Base-by-base conservation (phyloP, 2,329 filamentous ascomycete genomes). In the Ceratocystis harringtonii region DNA sequence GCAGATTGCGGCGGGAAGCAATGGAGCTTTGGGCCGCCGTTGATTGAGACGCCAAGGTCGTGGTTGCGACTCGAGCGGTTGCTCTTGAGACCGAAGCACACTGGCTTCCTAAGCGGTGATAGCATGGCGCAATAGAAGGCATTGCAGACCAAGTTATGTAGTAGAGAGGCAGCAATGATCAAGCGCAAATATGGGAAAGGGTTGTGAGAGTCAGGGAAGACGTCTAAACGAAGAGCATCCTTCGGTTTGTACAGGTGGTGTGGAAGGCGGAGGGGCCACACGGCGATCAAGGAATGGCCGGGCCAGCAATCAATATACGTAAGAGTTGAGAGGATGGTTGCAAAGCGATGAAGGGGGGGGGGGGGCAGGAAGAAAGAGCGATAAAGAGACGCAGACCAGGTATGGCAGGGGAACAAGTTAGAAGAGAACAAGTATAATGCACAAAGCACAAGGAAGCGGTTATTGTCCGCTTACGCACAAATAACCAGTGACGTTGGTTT, bases 81-180 rank as follows among this genome's bases (percentile, higher is more conserved):
- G 48, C 43, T 25, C 36, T 63, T 8, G 45, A 52, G 36, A 63
- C 30, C 10, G 30, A 63, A 19, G 45, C 45, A 32, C 45, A 41
- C 32, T 52, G 45, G 45, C 45, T 52, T 17, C 62, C 36, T 15
- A 63, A 22, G 32, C 62, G 62, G 25, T 58, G 55, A n/a, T 58
- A 58, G 55, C 62, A 63, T 63, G 62, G 62, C 22, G 62, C 30
- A n/a, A 63, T 17, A 12, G 62, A 55, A 50, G 55, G 32, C 62
- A 63, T 63, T 52, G 17, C 19, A 25, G 2, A 22, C 22, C 5
- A 25, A 15, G 19, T 15, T 15, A 8, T 58, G 30, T 43, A 17
- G 22, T n/a, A 22, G 12, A 25, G 36, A 36, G 43, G 12, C 19
- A 3, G 12, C 4, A 41, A 55, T 57, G 45, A 8, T 55, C 6